Evolutionary conservation across 139 green algal genomes (phyloP), one percentile per base, ranked within the genome.

Genomic region (Monoraphidium neglectum): DNA sequence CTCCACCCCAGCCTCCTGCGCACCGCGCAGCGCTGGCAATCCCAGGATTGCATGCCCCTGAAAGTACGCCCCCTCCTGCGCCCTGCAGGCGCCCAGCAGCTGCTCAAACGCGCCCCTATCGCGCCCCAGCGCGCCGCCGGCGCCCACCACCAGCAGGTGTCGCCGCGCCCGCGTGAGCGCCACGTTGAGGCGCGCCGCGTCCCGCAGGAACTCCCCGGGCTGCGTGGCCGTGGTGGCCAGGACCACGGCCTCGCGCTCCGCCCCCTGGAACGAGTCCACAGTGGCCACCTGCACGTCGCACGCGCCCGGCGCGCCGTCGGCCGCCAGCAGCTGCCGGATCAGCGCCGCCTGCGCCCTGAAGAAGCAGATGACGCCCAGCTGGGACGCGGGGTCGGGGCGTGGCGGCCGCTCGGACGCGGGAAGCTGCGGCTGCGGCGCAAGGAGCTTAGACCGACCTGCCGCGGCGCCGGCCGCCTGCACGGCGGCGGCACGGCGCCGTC

Each of bases 251-350:
- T 94, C 87, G 65, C 91, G 92, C 71, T 97, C 93, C 33, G 88
- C 87, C 24, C 92, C 93, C 86, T 95, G 92, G 77, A 95, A 97
- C 2, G 90, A 90, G 79, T 97, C 92, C n/a, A 97, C 89, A 1
- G 92, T 97, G 3, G 92, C 89, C 4, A 96, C 88, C 60, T 65
- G 79, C 28, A 70, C 74, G 35, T 63, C 63, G 15, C 33, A 32
- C 2, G 70, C 72, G 5, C 57, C 32, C 12, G 56, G 18, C 18
- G 33, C 77, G 72, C 23, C 28, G 65, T 30, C 37, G 21, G 54
- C 76, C 1, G 33, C 59, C 59, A 32, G 21, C 68, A 67, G 23
- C 28, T 49, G 43, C 35, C n/a, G 28, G 2, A 83, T 63, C 53
- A 86, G 51, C 18, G 37, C 23, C 24, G 87, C 91, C 74, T 97